Evolutionary conservation across 2,329 filamentous ascomycete genomes (phyloP).

Genomic region (Claviceps lovelessii): DNA sequence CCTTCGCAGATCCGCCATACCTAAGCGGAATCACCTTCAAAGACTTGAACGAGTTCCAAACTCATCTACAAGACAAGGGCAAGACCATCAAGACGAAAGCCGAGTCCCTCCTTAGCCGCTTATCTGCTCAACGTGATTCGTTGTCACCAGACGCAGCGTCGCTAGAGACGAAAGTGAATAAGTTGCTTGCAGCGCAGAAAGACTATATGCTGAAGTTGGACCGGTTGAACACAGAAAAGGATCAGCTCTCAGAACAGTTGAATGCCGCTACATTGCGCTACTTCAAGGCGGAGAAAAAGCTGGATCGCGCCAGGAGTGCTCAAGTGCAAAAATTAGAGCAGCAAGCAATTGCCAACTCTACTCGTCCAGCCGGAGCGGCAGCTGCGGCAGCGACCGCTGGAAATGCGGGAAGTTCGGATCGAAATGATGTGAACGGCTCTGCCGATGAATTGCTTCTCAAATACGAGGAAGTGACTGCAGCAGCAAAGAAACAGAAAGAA

Average conservation of each 20-base stretch:
- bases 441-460: constrained; percentile 58
- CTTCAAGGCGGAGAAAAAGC: constrained; percentile 87
- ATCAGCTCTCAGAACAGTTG: constrained; percentile 70
- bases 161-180: constrained; percentile 61
- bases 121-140: constrained; percentile 36
- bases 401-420: constrained; percentile 33
- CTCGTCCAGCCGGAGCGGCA: constrained; percentile 25
- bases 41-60: constrained; percentile 58
- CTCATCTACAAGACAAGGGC: constrained; percentile 63
- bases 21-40: constrained; percentile 47
- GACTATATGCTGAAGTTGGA: constrained; percentile 64
- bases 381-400: constrained; percentile 10
- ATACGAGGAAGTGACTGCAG: constrained; percentile 63
- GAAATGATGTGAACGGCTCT: constrained; percentile 38
- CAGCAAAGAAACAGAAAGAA: constrained; percentile 70
- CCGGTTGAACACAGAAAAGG: constrained; percentile 61
- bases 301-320: constrained; percentile 76
- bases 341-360: constrained; percentile 61
- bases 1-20: constrained; percentile 34
- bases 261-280: constrained; percentile 83
- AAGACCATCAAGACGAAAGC: constrained; percentile 64
- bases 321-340: constrained; percentile 88
- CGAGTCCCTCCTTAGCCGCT: constrained; percentile 48
- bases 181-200: constrained; percentile 69
- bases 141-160: constrained; percentile 54